Percentiles rank a stretch among this genome's conserved stretches.
phyloP scores from a whole-genome alignment of 306 rosid genomes.

The Geum urbanum region DNA sequence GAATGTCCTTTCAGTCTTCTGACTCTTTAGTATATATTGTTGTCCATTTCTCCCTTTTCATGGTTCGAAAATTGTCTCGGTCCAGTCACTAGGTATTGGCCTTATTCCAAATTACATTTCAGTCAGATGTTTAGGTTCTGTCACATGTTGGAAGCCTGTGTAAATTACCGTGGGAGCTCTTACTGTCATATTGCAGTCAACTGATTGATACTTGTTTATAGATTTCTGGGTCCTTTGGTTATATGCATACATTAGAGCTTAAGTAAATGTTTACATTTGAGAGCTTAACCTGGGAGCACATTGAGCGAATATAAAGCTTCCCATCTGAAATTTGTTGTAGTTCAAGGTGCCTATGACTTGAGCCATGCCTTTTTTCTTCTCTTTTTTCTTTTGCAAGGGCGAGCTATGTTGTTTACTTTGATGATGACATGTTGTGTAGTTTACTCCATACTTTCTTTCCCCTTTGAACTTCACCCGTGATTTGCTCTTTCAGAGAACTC shows the following conservation, averaged over 20 bases:
- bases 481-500: too few species aligned
- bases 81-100: neutral
- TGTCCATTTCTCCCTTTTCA: neutral
- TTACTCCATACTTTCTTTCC: too few species aligned
- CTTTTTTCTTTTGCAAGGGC: too few species aligned
- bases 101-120: neutral
- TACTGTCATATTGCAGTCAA: conserved; percentile 6
- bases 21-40: neutral
- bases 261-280: neutral
- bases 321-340: neutral
- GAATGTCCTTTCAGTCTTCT: too few species aligned
- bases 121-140: neutral
- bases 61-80: neutral
- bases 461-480: too few species aligned
- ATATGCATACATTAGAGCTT: neutral
- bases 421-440: too few species aligned
- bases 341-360: too few species aligned
- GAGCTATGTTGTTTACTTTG: too few species aligned
- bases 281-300: neutral
- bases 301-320: neutral
- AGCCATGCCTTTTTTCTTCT: too few species aligned
- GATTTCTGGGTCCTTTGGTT: conserved; percentile 1
- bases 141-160: conserved; percentile 54
- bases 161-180: conserved; percentile 23
- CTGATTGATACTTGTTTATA: conserved; percentile 23